Evolutionary conservation across 2,329 filamentous ascomycete genomes (phyloP), one percentile per base, ranked within the genome.

Genomic region (Sporothrix variecibatus): DNA sequence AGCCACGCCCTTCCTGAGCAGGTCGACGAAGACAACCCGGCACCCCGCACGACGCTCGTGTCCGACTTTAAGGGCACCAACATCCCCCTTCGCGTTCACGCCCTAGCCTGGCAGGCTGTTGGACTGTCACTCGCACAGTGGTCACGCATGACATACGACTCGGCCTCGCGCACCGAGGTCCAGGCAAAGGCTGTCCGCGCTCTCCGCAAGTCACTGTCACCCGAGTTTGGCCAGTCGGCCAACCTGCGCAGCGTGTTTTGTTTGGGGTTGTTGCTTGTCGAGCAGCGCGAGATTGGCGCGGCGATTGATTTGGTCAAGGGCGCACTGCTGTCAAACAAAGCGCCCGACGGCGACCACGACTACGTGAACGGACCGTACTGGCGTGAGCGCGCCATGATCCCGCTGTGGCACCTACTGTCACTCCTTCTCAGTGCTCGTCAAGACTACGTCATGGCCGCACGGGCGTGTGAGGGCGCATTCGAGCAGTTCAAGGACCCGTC

Each of bases 401-500:
- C 95, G 2, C 83, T 98, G 31, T 98, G 96, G 95, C 96, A 99
- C 84, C 86, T 99, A 20, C 87, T 99, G 65, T 92, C 94, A 0
- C 86, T 99, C 31, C 86, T 98, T 28, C 84, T 98, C 40, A 97
- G 94, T 77, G 94, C 94, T 0, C 91, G 93, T 76, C 93, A 97
- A 77, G 94, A 98, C 76, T 97, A 93, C 78, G 85, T 89, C 69
- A 92, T 93, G 81, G 95, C 96, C 1, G 88, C 90, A 38, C 91
- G 92, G 79, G 92, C 94, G 43, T 98, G 95, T 78, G 94, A 97
- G 80, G 94, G 94, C 34, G 95, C 94, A 3, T 93, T 98, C 80
- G 94, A 97, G 77, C 94, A 97, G 79, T 97, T 97, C 79, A 90
- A 91, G 72, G 91, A 94, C 75, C 88, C 91, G 0, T 82, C 88